Percentiles rank a stretch among this genome's conserved stretches.
Evolutionary conservation across 164 flowering plant genomes (phyloP).

Genomic region (Kingdonia uniflora): DNA sequence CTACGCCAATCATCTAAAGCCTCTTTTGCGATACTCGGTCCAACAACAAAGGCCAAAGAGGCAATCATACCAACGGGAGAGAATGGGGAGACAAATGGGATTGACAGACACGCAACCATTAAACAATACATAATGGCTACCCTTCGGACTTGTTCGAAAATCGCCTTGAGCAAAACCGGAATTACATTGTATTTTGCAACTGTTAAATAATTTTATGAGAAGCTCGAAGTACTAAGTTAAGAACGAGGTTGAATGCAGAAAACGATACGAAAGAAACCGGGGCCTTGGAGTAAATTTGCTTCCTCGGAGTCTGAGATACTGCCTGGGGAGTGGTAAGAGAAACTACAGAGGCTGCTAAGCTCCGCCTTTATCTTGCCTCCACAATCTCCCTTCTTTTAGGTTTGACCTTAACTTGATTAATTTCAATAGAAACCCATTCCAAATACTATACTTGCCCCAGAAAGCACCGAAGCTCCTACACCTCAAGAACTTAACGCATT

Average conservation of each 20-base stretch:
- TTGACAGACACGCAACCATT: conserved; percentile 60
- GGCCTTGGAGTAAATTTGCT: conserved; percentile 47
- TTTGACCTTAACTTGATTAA: too few species aligned
- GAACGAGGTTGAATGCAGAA: conserved; percentile 62
- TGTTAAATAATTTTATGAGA: conserved; percentile 65
- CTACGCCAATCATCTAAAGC: conserved; percentile 90
- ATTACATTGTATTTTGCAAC: conserved; percentile 77
- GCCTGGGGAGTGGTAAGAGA: conserved; percentile 28
- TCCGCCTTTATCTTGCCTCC: conserved; percentile 25
- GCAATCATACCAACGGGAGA: conserved; percentile 82
- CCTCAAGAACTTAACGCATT: too few species aligned
- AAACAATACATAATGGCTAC: conserved; percentile 95
- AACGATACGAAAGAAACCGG: conserved; percentile 68
- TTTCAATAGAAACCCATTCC: neutral
- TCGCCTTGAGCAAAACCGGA: conserved; percentile 77
- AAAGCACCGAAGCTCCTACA: too few species aligned
- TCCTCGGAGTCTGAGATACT: conserved; percentile 20
- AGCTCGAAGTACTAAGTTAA: conserved; percentile 52
- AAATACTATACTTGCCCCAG: too few species aligned
- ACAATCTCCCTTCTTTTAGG: too few species aligned
- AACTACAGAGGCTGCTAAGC: conserved; percentile 38
- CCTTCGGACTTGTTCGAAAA: conserved; percentile 90
- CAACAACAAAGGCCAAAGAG: conserved; percentile 85
- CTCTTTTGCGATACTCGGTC: conserved; percentile 93
- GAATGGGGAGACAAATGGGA: conserved; percentile 69